These are phyloP conservation scores for Pseudogymnoascus sp. DNA, from an alignment of 2,329 filamentous ascomycete species.

Conservation along the genomic window DNA sequence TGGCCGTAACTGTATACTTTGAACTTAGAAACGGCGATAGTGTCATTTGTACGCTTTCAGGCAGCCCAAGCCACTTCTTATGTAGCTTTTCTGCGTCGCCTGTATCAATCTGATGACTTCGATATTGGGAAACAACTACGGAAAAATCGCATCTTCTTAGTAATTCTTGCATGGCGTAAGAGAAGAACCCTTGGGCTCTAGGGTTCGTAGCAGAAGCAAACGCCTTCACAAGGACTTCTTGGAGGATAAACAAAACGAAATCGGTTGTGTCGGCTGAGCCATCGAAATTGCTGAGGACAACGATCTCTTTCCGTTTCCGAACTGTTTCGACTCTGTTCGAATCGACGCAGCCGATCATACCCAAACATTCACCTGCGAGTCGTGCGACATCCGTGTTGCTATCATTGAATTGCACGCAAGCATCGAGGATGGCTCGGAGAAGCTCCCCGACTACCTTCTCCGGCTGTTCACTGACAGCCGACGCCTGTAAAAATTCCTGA, in stretches of 20 bases:
- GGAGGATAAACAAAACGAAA: slow-evolving; percentile 77
- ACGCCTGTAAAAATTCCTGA: slow-evolving; percentile 71
- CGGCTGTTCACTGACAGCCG: slow-evolving; percentile 75
- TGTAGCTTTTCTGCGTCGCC: slow-evolving; percentile 52
- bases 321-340: slow-evolving; percentile 79
- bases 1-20: slow-evolving; percentile 64
- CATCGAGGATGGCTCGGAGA: slow-evolving; percentile 74
- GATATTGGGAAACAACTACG: slow-evolving; percentile 31
- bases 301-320: slow-evolving; percentile 70
- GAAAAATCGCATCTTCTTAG: slow-evolving; percentile 66
- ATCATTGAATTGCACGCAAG: slow-evolving; percentile 70
- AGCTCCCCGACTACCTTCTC: slow-evolving; percentile 64
- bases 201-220: slow-evolving; percentile 89
- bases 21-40: slow-evolving; percentile 85
- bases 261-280: slow-evolving; percentile 69
- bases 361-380: slow-evolving; percentile 74
- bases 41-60: slow-evolving; percentile 69
- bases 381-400: slow-evolving; percentile 58
- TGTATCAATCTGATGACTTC: slow-evolving; percentile 33
- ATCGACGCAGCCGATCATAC: slow-evolving; percentile 84
- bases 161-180: slow-evolving; percentile 90
- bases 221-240: slow-evolving; percentile 80
- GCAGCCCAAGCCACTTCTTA: slow-evolving; percentile 68
- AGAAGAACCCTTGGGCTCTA: slow-evolving; percentile 80
- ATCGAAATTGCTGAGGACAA: slow-evolving; percentile 82